Percentiles rank a stretch among this genome's conserved stretches.
phyloP scores from a whole-genome alignment of 768 basidiomycete genomes.

The Scleroderma citrinum region DNA sequence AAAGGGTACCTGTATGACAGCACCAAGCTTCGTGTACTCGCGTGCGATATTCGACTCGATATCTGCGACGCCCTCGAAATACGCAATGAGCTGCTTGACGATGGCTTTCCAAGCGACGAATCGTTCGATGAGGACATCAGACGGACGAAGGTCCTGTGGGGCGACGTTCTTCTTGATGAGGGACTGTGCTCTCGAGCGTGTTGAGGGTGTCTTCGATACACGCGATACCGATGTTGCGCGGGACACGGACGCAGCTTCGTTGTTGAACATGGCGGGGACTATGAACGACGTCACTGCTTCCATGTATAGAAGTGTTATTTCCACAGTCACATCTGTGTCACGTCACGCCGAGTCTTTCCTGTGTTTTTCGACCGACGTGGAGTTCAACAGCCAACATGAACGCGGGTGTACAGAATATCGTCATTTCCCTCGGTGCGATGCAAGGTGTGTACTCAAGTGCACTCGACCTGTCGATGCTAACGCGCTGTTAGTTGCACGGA shows the following conservation, averaged over 20 bases:
- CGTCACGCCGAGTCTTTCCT: background rate
- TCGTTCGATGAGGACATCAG: slow-evolving; percentile 94
- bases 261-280: slow-evolving; percentile 16
- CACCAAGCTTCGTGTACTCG: slow-evolving; percentile 89
- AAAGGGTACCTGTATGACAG: slow-evolving; percentile 97
- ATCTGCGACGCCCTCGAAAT: slow-evolving; percentile 81
- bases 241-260: slow-evolving; percentile 50
- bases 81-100: slow-evolving; percentile 91
- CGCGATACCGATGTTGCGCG: slow-evolving; percentile 70
- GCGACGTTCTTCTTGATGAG: slow-evolving; percentile 94
- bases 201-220: slow-evolving; percentile 57
- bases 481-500: slow-evolving; percentile 67
- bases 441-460: slow-evolving; percentile 46
- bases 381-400: slow-evolving; percentile 62
- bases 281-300: too few relatives aligned
- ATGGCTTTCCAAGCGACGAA: slow-evolving; percentile 95
- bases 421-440: slow-evolving; percentile 91
- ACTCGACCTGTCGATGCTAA: background rate
- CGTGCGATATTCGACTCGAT: slow-evolving; percentile 93
- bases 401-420: slow-evolving; percentile 72
- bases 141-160: slow-evolving; percentile 83
- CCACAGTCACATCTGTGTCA: background rate
- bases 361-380: too few relatives aligned
- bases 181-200: slow-evolving; percentile 72
- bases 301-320: too few relatives aligned